Percentiles rank a stretch among this genome's conserved stretches.
phyloP scores from a whole-genome alignment of 805 yeast genomes.

The Candida railenensis region DNA sequence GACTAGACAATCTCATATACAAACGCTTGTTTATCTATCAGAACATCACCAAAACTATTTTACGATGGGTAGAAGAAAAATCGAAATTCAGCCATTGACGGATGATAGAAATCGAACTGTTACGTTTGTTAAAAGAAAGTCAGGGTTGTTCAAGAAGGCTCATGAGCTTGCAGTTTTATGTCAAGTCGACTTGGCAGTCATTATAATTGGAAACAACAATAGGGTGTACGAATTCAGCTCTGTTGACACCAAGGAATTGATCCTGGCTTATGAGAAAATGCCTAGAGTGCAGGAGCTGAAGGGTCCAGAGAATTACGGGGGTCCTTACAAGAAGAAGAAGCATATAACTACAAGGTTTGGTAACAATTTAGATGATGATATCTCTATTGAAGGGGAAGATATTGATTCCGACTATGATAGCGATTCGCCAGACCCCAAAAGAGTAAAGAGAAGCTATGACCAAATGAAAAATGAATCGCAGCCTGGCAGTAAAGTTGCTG shows the following conservation, averaged over 20 bases:
- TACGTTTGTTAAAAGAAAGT: slow-evolving; percentile 91
- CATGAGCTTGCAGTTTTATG: slow-evolving; percentile 86
- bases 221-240: slow-evolving; percentile 84
- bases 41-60: background rate
- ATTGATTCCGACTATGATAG: slow-evolving; percentile 34
- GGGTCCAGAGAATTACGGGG: slow-evolving; percentile 66
- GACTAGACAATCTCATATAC: background rate
- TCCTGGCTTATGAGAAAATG: slow-evolving; percentile 20
- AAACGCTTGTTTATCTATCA: no score
- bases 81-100: slow-evolving; percentile 84
- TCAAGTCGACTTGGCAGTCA: slow-evolving; percentile 89
- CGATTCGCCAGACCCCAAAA: slow-evolving; percentile 34
- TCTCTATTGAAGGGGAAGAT: slow-evolving; percentile 17
- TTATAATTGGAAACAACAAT: slow-evolving; percentile 79
- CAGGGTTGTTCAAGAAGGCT: slow-evolving; percentile 88
- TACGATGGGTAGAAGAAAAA: slow-evolving; percentile 93
- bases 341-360: slow-evolving; percentile 15
- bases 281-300: slow-evolving; percentile 54
- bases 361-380: slow-evolving; percentile 12
- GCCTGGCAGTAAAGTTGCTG: background rate
- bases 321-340: slow-evolving; percentile 42
- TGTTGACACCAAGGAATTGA: slow-evolving; percentile 48
- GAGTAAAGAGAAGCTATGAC: slow-evolving; percentile 18
- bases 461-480: background rate
- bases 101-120: slow-evolving; percentile 86